These are phyloP conservation scores for Podaxis sp. DNA, from an alignment of 768 basidiomycete species.

Conservation along the genomic window DNA sequence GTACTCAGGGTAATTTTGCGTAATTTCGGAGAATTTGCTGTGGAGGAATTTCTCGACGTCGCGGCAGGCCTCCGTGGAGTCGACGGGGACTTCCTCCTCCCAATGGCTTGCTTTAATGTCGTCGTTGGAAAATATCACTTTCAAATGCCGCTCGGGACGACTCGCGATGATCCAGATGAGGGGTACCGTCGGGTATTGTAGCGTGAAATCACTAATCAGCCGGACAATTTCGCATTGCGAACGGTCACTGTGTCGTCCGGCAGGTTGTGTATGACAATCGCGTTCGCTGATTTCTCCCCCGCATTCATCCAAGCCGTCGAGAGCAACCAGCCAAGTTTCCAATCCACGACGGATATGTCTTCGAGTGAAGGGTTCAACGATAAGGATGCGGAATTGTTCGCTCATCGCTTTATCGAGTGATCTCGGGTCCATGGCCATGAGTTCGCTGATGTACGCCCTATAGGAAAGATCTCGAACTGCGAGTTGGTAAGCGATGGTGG, in stretches of 20 bases:
- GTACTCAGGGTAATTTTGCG: conserved; percentile 1
- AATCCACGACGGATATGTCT: background rate
- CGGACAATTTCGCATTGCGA: conserved; percentile 19
- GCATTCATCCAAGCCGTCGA: conserved; percentile 29
- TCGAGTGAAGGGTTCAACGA: conserved; percentile 14
- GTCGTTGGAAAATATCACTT: conserved; percentile 9
- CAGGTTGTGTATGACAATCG: background rate
- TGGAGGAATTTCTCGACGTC: conserved; percentile 21
- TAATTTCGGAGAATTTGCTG: conserved; percentile 12
- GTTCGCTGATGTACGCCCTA: conserved; percentile 8
- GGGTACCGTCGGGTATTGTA: conserved; percentile 8
- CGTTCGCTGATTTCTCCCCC: background rate
- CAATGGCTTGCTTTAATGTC: background rate
- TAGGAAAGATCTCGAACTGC: conserved; percentile 10
- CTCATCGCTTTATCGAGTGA: conserved; percentile 10
- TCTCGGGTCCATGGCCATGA: conserved; percentile 7
- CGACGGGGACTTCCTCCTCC: conserved; percentile 7
- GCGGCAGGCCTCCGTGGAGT: conserved; percentile 13
- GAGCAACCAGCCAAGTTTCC: conserved; percentile 16
- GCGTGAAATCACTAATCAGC: conserved; percentile 5
- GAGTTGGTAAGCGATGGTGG: conserved; percentile 23
- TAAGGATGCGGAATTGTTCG: conserved; percentile 14
- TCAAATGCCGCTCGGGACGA: conserved; percentile 25
- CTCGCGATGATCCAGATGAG: conserved; percentile 26
- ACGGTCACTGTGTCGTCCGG: background rate